A percentile compares a stretch with the other conserved stretches of the same genome.
phyloP scores from a whole-genome alignment of 2,329 filamentous ascomycete genomes.

The Paecilomyces variotii region DNA sequence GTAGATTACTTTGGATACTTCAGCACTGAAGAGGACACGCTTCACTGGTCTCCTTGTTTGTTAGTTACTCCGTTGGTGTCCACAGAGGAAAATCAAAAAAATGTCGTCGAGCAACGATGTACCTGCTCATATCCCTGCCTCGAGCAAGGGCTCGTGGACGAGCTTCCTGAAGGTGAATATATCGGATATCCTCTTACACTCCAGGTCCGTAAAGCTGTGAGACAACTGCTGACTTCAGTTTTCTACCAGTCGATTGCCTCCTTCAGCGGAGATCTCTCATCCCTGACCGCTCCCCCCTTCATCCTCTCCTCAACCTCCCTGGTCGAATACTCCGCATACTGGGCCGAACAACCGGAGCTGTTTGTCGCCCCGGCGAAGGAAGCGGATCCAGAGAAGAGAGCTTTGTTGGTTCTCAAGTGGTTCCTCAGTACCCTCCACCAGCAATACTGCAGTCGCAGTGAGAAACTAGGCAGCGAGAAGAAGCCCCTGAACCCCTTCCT shows the following conservation, averaged over 20 bases:
- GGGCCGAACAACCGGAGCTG: constrained; percentile 68
- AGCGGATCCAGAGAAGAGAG: constrained; percentile 69
- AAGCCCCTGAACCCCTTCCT: constrained; percentile 96
- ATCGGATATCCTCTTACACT: background rate
- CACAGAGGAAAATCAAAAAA: background rate
- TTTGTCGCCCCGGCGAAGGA: constrained; percentile 78
- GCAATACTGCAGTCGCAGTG: constrained; percentile 67
- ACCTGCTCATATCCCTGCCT: constrained; percentile 31
- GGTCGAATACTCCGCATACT: constrained; percentile 75
- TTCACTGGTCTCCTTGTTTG: background rate
- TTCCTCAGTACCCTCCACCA: constrained; percentile 90
- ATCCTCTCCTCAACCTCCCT: constrained; percentile 72
- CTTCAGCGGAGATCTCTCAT: constrained; percentile 75
- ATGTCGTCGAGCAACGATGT: constrained; percentile 26
- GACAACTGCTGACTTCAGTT: constrained; percentile 2
- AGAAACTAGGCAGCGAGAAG: constrained; percentile 84
- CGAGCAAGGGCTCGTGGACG: constrained; percentile 39
- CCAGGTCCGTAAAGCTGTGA: background rate
- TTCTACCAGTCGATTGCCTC: constrained; percentile 57
- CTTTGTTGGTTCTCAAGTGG: constrained; percentile 88
- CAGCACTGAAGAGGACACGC: background rate
- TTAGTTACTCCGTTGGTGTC: background rate
- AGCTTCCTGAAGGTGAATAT: constrained; percentile 39
- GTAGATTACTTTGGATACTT: background rate
- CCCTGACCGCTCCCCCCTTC: constrained; percentile 72